These are phyloP conservation scores for Coemansia sp. DNA, from an alignment of 192 early-diverging fungal genomes.

Conservation along the genomic window DNA sequence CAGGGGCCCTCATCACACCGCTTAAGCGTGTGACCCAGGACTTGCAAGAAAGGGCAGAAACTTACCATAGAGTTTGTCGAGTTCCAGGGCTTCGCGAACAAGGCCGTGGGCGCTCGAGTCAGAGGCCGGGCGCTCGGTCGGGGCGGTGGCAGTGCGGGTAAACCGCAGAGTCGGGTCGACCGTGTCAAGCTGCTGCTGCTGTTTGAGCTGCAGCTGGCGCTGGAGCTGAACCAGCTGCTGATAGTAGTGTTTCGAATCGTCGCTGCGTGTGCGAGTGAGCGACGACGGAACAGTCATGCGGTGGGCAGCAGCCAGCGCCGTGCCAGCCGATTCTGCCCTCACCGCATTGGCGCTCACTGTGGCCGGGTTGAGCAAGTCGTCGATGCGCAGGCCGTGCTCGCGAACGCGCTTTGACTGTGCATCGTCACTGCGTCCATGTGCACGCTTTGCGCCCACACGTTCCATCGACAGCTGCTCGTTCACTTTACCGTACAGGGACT, in stretches of 20 bases:
- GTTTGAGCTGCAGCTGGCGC: constrained; percentile 25
- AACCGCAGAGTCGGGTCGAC: constrained; percentile 21
- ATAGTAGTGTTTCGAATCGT: constrained; percentile 41
- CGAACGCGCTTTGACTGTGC: constrained; percentile 12
- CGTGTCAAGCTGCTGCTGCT: constrained; percentile 20
- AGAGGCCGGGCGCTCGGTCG: constrained; percentile 14
- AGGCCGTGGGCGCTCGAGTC: constrained; percentile 27
- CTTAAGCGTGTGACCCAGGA: neutral
- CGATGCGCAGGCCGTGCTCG: constrained; percentile 34
- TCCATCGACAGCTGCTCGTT: constrained; percentile 5
- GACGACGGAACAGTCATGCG: constrained; percentile 40
- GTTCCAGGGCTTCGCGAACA: constrained; percentile 48
- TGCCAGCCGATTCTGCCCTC: constrained; percentile 6
- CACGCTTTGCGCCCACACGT: constrained; percentile 11
- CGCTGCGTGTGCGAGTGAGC: constrained; percentile 38
- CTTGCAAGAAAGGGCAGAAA: constrained; percentile 2
- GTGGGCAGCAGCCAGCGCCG: constrained; percentile 32
- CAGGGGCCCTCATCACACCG: constrained; percentile 4
- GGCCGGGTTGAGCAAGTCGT: constrained; percentile 50
- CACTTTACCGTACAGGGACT: constrained; percentile 9
- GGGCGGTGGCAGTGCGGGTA: constrained; percentile 43
- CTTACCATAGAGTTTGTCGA: constrained; percentile 57
- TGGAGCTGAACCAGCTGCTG: constrained; percentile 38
- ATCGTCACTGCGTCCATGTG: neutral
- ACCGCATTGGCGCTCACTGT: constrained; percentile 3